A percentile compares a stretch with the other conserved stretches of the same genome.
Evolutionary conservation across 2,329 filamentous ascomycete genomes (phyloP).

Genomic region (Xylariaceae sp.): DNA sequence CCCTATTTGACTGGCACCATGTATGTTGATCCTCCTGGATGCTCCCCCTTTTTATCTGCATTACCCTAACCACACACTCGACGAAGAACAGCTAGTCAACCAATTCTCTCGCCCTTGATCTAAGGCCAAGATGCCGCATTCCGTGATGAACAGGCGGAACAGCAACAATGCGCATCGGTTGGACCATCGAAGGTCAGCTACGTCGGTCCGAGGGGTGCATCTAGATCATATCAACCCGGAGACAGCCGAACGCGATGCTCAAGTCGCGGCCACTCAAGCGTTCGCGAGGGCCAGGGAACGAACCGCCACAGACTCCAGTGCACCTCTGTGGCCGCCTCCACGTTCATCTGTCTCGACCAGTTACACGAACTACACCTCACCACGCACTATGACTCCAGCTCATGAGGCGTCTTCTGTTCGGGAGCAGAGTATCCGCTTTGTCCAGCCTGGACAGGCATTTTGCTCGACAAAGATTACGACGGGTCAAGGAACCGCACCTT

Average conservation of each 20-base stretch:
- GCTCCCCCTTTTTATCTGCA: neutral
- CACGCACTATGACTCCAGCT: slow-evolving; percentile 13
- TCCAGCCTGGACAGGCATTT: slow-evolving; percentile 22
- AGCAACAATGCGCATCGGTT: slow-evolving; percentile 43
- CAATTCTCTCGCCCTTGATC: neutral
- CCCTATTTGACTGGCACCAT: neutral
- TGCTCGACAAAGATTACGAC: slow-evolving; percentile 2
- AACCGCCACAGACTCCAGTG: slow-evolving; percentile 31
- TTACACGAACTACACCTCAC: slow-evolving; percentile 14
- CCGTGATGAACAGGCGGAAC: slow-evolving; percentile 45
- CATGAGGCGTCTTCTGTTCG: slow-evolving; percentile 34
- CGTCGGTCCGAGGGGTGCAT: slow-evolving; percentile 42
- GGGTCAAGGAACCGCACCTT: slow-evolving; percentile 1
- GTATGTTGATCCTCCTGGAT: neutral
- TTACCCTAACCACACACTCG: neutral
- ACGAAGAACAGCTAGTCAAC: neutral
- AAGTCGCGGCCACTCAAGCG: slow-evolving; percentile 57
- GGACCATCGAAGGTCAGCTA: slow-evolving; percentile 50
- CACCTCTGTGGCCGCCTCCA: slow-evolving; percentile 32
- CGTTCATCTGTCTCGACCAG: slow-evolving; percentile 21
- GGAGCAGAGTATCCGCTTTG: slow-evolving; percentile 54
- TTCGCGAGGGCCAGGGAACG: slow-evolving; percentile 49
- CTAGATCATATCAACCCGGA: slow-evolving; percentile 46
- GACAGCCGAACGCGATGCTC: slow-evolving; percentile 53
- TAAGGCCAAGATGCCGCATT: neutral